These are phyloP conservation scores for Aquilaria yunnanensis DNA, from an alignment of 345 rosid genomes.

Conservation along the genomic window DNA sequence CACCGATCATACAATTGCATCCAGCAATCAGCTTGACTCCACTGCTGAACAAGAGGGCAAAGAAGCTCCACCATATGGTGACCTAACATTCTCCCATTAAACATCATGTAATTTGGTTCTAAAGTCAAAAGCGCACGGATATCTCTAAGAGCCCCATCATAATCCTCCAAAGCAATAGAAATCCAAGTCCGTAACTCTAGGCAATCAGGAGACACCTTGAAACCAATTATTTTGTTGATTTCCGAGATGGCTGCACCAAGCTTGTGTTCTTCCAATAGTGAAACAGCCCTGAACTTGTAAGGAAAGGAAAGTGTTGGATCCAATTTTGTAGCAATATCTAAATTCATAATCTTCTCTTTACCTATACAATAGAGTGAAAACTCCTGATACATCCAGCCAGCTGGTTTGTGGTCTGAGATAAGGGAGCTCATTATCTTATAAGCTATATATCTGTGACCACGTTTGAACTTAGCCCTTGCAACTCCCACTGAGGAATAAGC, in stretches of 20 bases:
- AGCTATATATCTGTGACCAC: slow-evolving; percentile 84
- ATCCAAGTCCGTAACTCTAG: slow-evolving; percentile 93
- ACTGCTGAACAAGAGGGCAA: slow-evolving; percentile 62
- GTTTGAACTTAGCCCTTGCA: slow-evolving; percentile 86
- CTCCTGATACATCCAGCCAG: slow-evolving; percentile 94
- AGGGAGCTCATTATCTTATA: slow-evolving; percentile 73
- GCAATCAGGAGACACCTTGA: slow-evolving; percentile 76
- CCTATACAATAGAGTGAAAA: slow-evolving; percentile 75
- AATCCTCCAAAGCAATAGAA: slow-evolving; percentile 65
- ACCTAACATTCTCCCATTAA: slow-evolving; percentile 57
- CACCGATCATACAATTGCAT: slow-evolving; percentile 92
- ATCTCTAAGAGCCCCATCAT: slow-evolving; percentile 75
- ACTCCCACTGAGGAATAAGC: slow-evolving; percentile 61
- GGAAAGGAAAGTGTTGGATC: slow-evolving; percentile 93
- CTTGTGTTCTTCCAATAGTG: slow-evolving; percentile 54
- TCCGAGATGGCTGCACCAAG: slow-evolving; percentile 70
- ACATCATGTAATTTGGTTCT: slow-evolving; percentile 78
- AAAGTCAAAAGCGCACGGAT: slow-evolving; percentile 78
- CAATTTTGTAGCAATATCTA: slow-evolving; percentile 59
- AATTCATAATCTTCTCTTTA: slow-evolving; percentile 64
- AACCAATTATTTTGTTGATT: slow-evolving; percentile 71
- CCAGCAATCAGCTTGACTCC: slow-evolving; percentile 94
- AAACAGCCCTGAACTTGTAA: slow-evolving; percentile 72
- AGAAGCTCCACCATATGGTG: slow-evolving; percentile 74
- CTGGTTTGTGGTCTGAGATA: slow-evolving; percentile 47